Evolutionary conservation across 2,329 filamentous ascomycete species (phyloP).

Genomic region (Graphiopsis chlorocephala): DNA sequence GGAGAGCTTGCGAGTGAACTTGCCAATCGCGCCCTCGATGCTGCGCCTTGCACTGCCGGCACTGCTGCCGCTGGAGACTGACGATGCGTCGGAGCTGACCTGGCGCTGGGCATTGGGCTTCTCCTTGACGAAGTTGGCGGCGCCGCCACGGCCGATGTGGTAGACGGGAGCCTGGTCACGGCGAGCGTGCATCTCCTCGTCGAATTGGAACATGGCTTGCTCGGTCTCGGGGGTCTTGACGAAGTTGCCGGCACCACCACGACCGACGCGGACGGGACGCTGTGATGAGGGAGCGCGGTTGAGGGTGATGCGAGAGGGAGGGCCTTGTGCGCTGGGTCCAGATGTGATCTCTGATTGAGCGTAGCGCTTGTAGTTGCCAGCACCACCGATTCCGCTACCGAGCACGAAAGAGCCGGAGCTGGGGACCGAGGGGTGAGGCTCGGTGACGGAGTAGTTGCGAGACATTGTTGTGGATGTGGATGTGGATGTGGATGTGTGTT

Average conservation of each 20-base stretch:
- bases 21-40: slow-evolving; percentile 17
- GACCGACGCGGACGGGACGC: slow-evolving; percentile 53
- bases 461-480: slow-evolving; percentile 26
- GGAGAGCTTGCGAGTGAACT: slow-evolving; percentile 16
- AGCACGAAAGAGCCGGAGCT: slow-evolving; percentile 46
- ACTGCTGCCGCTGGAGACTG: slow-evolving; percentile 13
- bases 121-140: slow-evolving; percentile 51
- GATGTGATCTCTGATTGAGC: slow-evolving; percentile 54
- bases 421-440: slow-evolving; percentile 60
- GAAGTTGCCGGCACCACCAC: slow-evolving; percentile 60
- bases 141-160: slow-evolving; percentile 62
- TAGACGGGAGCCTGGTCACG: slow-evolving; percentile 56
- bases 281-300: slow-evolving; percentile 41
- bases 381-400: slow-evolving; percentile 56
- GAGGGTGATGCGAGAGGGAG: slow-evolving; percentile 51
- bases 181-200: slow-evolving; percentile 61
- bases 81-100: slow-evolving; percentile 7
- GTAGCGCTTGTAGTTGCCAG: slow-evolving; percentile 57
- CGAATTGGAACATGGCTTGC: slow-evolving; percentile 65
- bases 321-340: slow-evolving; percentile 44
- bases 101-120: slow-evolving; percentile 7
- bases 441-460: slow-evolving; percentile 53
- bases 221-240: slow-evolving; percentile 48
- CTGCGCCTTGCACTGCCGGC: slow-evolving; percentile 15
- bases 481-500: slow-evolving; percentile 16